Evolutionary conservation across 2,329 filamentous ascomycete genomes (phyloP), one percentile per base, ranked within the genome.

Genomic region (Mycocentrospora acerina): DNA sequence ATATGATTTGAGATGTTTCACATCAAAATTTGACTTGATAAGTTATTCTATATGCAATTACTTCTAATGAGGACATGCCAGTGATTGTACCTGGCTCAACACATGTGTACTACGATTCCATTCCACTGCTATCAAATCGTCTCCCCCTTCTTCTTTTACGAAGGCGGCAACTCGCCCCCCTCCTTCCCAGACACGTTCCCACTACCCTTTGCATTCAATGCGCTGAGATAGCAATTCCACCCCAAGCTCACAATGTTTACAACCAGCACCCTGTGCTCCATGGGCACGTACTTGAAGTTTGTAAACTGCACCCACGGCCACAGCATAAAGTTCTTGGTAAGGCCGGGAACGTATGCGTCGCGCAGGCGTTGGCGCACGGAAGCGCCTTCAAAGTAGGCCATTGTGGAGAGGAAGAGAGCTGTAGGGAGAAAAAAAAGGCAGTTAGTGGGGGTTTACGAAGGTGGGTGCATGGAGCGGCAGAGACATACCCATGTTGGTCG

Each of bases 241-340:
- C 67, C 66, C 51, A 43, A 24, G 10, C 27, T 39, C 13, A 95
- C 76, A 34, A 94, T 67, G 60, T 96, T 96, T 56, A 95, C 90
- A 46, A 95, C 84, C 55, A 95, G 72, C 28, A 96, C 81, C 42
- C 90, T 79, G 69, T 91, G 83, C 62, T 94, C 81, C 47, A 94
- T 74, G 32, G 90, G 90, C 48, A 95, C 80, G 49, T 93, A 79
- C 59, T 86, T 85, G 72, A 96, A 96, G 75, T 96, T 96, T 60
- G 85, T 76, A 37, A 85, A 74, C 73, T 96, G 90, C 39, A 94
- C 88, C 53, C 73, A 74, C 3, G 90, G 90, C 90, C 90, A 96
- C 39, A 96, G 69, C 73, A 88, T 79, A 77, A 88, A 89, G 73
- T 95, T 96, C 65, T 88, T 85, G 66, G 78, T 78, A 59, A 95